These are phyloP conservation scores for Aphanoascus verrucosus DNA, from an alignment of 2,329 filamentous ascomycete genomes.

Conservation along the genomic window DNA sequence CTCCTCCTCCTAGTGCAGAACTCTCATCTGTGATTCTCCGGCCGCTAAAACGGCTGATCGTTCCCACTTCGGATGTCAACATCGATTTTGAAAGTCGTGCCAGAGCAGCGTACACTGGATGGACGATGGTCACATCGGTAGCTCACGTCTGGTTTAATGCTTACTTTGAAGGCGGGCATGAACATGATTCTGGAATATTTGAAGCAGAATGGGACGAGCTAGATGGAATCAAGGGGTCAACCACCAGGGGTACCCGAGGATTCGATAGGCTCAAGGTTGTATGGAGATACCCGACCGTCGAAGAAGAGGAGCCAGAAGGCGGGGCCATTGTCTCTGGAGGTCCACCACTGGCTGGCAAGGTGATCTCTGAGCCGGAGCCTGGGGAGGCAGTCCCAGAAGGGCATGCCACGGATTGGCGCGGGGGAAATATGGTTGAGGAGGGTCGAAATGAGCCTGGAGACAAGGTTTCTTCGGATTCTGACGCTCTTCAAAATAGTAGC, in stretches of 20 bases:
- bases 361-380: conserved; percentile 55
- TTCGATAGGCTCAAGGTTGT: conserved; percentile 76
- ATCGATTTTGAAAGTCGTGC: conserved; percentile 81
- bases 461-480: conserved; percentile 3
- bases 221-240: conserved; percentile 90
- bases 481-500: not conserved
- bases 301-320: conserved; percentile 19
- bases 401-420: conserved; percentile 64
- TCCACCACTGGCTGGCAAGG: conserved; percentile 23
- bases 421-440: conserved; percentile 36
- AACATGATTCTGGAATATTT: conserved; percentile 60
- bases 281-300: conserved; percentile 50
- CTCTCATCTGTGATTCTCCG: conserved; percentile 69
- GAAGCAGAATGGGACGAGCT: conserved; percentile 65
- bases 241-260: conserved; percentile 66
- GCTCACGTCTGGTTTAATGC: conserved; percentile 96
- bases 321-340: conserved; percentile 13
- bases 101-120: conserved; percentile 60
- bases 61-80: conserved; percentile 78
- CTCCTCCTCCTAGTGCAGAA: conserved; percentile 40
- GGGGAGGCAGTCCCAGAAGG: conserved; percentile 62
- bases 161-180: conserved; percentile 74
- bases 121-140: conserved; percentile 83
- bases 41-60: conserved; percentile 54
- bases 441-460: conserved; percentile 1